Evolutionary conservation across 306 rosid genomes (phyloP), one percentile per base, ranked within the genome.

Genomic region (Lathyrus aphaca): DNA sequence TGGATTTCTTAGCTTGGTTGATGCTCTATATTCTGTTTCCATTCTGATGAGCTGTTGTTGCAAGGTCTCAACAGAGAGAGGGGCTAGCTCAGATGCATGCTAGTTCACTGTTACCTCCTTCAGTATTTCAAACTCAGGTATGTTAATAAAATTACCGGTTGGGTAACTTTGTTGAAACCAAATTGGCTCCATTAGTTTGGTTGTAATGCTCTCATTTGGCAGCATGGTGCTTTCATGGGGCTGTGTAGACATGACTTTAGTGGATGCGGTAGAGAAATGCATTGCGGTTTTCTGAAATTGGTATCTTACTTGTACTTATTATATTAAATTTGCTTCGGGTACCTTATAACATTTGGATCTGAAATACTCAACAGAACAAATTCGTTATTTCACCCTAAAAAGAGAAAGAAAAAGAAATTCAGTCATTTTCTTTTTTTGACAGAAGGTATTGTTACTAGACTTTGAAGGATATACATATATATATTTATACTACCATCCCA

Each of bases 21-120:
- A 66, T 40, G 66, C 32, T 55, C 46, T 71, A 18, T 62, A 42
- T 73, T 74, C 72, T 50, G 3, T 64, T 75, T 51, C 66, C 40
- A 75, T 55, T 72, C 76, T 82, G 45, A 75, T 32, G 48, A 66
- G 11, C 56, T 78, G 80, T 14, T 45, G 51, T 71, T 86, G 83
- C 85, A 77, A 79, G 86, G 84, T 85, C 74, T 72, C 82, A 48
- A 72, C 96, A 90, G 97, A 86, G 82, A 78, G 96, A 81, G 81
- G 97, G 98, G 62, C 81, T 90, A 57, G 92, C 72, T 74, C 97
- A 88, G 80, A 79, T 70, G 72, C 84, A 76, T 62, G 88, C 96
- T 63, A 77, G 72, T 69, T 81, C 85, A 58, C 86, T 82, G 55
- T 68, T 88, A 19, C 87, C 92, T 66, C 15, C 71, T 1, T 81